Evolutionary conservation across 352 stramenopile genomes (phyloP).

Genomic region (Phytopythium ostracodes): DNA sequence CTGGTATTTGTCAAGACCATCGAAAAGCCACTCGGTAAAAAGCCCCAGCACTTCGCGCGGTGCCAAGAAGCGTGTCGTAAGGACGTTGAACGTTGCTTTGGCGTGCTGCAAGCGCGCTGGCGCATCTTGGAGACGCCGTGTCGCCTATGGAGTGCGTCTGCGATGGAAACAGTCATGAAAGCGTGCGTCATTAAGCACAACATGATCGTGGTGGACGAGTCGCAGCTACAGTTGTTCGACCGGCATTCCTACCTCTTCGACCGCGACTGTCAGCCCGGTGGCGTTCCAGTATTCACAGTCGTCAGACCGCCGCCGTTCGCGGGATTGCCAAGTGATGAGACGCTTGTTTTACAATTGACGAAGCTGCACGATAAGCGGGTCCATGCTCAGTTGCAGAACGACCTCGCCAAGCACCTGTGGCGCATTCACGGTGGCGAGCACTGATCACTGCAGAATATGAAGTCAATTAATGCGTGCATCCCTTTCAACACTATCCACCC

Average conservation of each 20-base stretch:
- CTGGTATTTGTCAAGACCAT: constrained; percentile 11
- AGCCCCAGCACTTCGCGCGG: constrained; percentile 6
- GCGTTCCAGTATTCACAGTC: constrained; percentile 1
- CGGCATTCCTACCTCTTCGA: not conserved
- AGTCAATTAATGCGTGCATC: too few relatives aligned
- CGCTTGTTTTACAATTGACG: not conserved
- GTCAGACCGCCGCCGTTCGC: not conserved
- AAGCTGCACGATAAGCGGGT: not conserved
- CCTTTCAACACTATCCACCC: too few relatives aligned
- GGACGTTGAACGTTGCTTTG: constrained; percentile 13
- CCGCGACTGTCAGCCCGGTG: not conserved
- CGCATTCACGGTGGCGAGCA: not conserved
- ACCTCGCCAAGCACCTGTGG: not conserved
- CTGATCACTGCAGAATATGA: not conserved
- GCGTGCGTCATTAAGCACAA: constrained; percentile 13
- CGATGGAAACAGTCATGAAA: constrained; percentile 11
- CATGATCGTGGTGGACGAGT: constrained; percentile 14
- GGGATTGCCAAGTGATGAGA: not conserved
- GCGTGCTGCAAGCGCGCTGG: constrained; percentile 8
- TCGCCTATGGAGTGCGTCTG: constrained; percentile 9
- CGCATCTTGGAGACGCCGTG: constrained; percentile 10
- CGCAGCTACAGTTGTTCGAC: not conserved
- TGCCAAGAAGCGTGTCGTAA: constrained; percentile 13
- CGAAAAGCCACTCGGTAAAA: constrained; percentile 5
- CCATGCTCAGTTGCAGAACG: not conserved